Conservation (phyloP, 148 eudicot genomes). For the Pharnaceum exiguum region DNA sequence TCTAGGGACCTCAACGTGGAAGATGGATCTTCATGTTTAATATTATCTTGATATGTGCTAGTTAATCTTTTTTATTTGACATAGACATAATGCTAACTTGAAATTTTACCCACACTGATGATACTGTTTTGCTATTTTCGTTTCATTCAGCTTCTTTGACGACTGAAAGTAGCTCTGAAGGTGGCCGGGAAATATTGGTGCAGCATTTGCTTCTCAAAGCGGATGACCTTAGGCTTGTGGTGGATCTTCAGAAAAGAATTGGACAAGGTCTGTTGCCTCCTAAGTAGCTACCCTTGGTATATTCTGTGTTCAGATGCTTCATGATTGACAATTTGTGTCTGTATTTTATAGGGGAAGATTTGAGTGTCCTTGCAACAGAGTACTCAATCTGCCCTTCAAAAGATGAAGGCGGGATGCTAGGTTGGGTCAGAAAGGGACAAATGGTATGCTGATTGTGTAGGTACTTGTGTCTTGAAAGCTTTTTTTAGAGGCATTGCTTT, state of each 20-base stretch:
- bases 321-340: constrained; percentile 4
- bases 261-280: constrained; percentile 43
- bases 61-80: not conserved
- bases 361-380: constrained; percentile 84
- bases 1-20: not conserved
- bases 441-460: constrained; percentile 56
- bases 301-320: not conserved
- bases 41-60: not conserved
- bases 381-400: constrained; percentile 87
- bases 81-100: not conserved
- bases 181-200: constrained; percentile 73
- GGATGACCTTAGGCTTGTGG: constrained; percentile 62
- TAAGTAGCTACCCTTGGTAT: not conserved
- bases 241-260: constrained; percentile 77
- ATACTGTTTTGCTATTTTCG: not conserved
- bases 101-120: not conserved
- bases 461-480: not conserved
- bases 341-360: constrained; percentile 66
- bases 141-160: constrained; percentile 55
- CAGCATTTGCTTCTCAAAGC: constrained; percentile 95
- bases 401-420: constrained; percentile 96
- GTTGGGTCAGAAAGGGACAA: constrained; percentile 96
- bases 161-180: constrained; percentile 49
- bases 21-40: not conserved
- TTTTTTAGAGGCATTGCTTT: not conserved